Base-by-base conservation (phyloP, 257 asterid species). In the Dorcoceras hygrometricum region DNA sequence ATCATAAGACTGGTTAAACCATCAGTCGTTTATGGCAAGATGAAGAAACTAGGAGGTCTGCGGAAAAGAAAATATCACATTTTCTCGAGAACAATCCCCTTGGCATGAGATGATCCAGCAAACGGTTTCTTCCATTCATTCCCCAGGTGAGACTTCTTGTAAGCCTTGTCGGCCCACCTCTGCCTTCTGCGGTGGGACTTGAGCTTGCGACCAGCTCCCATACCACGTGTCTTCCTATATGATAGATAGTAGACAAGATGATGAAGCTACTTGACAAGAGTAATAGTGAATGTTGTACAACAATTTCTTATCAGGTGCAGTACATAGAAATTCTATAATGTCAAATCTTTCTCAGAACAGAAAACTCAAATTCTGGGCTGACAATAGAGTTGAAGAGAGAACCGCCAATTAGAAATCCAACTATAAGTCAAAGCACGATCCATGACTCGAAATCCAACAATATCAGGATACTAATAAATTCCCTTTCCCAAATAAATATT, bases 151-250 rank as follows among this genome's bases (percentile, higher is more conserved):
- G 88, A 82, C 59, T 82, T 82, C 79, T 82, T 82, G 75, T 82
- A 82, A 2, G 87, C 68, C 77, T 82, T 82, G 71, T 82, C 87
- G 25, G 82, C 82, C 88, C 88, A 83, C 76, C 88, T 65, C 65
- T 83, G 88, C 59, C 70, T 71, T 27, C 75, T 83, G 29, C 86
- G 88, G 67, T 80, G 88, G 48, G 86, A 68, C 82, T 80, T 83
- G 71, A 83, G 86, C 75, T 83, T 83, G 77, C 88, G 88, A 53
- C 84, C 88, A 74, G 88, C 86, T 83, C 88, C 88, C 86, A 83
- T 83, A 64, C 88, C 88, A 62, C 81, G 82, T 63, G 88, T 83
- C 72, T 83, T 83, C 73, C 88, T 83, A 60, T 22, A 69, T 46
- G 54, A 46, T 4, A 26, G 20, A 66, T 4, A 6, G 28, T 70